Conservation (phyloP, 768 basidiomycete genomes). For the Ramaria sp. region DNA sequence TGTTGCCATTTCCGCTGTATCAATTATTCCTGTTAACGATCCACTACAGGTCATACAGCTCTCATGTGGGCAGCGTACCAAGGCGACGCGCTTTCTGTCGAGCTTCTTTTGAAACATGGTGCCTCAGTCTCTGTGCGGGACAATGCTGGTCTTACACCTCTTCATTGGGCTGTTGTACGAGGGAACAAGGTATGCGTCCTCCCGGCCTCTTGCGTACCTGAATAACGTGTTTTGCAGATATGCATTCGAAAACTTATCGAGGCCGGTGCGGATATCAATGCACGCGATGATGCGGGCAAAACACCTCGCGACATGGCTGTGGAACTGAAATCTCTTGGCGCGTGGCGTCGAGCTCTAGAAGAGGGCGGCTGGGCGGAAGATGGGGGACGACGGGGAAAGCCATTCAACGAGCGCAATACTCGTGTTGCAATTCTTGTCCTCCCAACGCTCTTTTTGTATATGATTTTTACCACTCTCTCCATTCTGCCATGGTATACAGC, state of each 20-base stretch:
- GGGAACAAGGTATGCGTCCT: slow-evolving; percentile 54
- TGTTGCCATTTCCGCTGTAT: background rate
- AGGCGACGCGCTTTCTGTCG: slow-evolving; percentile 92
- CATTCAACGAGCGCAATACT: slow-evolving; percentile 77
- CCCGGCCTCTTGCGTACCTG: background rate
- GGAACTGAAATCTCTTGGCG: slow-evolving; percentile 82
- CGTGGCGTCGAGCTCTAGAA: slow-evolving; percentile 82
- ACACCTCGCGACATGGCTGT: slow-evolving; percentile 92
- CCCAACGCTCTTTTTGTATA: slow-evolving; percentile 68
- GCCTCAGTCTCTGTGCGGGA: slow-evolving; percentile 72
- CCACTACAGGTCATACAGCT: slow-evolving; percentile 56
- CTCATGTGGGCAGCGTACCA: slow-evolving; percentile 99
- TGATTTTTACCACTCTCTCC: slow-evolving; percentile 76
- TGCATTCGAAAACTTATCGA: slow-evolving; percentile 80
- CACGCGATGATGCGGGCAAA: slow-evolving; percentile 75
- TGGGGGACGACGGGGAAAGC: slow-evolving; percentile 52
- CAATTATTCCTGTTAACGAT: background rate
- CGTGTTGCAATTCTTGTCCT: slow-evolving; percentile 68
- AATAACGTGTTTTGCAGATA: background rate
- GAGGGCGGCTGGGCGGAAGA: slow-evolving; percentile 79
- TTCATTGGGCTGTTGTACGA: slow-evolving; percentile 97
- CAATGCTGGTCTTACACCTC: slow-evolving; percentile 71
- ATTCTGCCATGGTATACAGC: slow-evolving; percentile 88
- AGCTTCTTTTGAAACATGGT: slow-evolving; percentile 78
- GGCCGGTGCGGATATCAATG: slow-evolving; percentile 71